A percentile compares a stretch with the other conserved stretches of the same genome.
These are phyloP conservation scores for Mikania micrantha DNA, from an alignment of 129 eudicot genomes.

Conservation along the genomic window DNA sequence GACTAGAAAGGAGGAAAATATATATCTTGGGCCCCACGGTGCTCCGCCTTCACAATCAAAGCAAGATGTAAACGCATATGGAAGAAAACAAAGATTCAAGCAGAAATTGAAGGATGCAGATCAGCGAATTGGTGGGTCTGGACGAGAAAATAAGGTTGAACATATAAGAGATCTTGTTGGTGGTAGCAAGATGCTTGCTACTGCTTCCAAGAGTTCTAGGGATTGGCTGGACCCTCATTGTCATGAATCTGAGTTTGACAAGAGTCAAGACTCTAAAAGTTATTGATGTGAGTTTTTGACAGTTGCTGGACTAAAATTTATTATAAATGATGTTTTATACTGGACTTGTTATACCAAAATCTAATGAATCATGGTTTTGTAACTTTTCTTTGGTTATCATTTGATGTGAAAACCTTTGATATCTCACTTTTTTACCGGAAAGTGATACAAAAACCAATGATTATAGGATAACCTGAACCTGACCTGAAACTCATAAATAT, in stretches of 20 bases:
- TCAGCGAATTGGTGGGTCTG: conserved; percentile 42
- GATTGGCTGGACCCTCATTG: conserved; percentile 99
- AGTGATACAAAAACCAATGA: background rate
- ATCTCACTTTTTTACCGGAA: background rate
- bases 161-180: conserved; percentile 83
- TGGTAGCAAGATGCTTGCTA: conserved; percentile 38
- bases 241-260: conserved; percentile 77
- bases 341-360: background rate
- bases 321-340: background rate
- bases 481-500: too few relatives aligned
- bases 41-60: conserved; percentile 83
- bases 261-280: conserved; percentile 17
- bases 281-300: background rate
- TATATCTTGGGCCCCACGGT: conserved; percentile 96
- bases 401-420: background rate
- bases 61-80: conserved; percentile 54
- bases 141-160: conserved; percentile 81
- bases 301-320: background rate
- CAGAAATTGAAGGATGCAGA: conserved; percentile 91
- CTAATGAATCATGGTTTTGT: background rate
- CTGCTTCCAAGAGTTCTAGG: conserved; percentile 45
- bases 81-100: conserved; percentile 75
- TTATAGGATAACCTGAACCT: too few relatives aligned
- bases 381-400: background rate
- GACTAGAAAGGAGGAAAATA: conserved; percentile 61